A percentile compares a stretch with the other conserved stretches of the same genome.
These are phyloP conservation scores for Multifurca ochricompacta DNA, from an alignment of 768 basidiomycete genomes.

Conservation along the genomic window DNA sequence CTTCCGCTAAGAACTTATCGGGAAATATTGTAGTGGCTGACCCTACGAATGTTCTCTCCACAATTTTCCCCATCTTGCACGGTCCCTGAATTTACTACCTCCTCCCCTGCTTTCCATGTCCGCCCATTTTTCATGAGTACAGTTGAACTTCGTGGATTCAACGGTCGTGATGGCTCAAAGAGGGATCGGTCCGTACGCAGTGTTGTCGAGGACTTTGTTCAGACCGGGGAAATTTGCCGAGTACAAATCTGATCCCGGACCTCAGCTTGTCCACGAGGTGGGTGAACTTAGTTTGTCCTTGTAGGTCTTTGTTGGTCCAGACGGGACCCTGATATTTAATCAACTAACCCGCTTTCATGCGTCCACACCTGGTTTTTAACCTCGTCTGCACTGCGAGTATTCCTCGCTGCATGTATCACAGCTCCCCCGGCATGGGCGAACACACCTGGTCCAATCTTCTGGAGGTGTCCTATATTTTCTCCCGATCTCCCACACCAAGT, in stretches of 20 bases:
- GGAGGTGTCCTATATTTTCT: background rate
- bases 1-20: background rate
- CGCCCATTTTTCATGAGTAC: background rate
- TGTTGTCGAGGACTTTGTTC: constrained; percentile 15
- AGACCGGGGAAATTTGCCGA: constrained; percentile 7
- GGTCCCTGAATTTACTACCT: background rate
- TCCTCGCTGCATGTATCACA: background rate
- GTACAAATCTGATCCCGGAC: constrained; percentile 11
- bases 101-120: background rate
- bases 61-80: constrained; percentile 1
- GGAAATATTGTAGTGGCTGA: background rate
- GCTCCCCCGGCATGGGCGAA: background rate
- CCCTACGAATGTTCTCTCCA: background rate
- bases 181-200: background rate
- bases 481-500: background rate
- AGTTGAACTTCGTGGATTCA: background rate
- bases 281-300: constrained; percentile 5
- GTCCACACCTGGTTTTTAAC: constrained; percentile 5
- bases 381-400: background rate
- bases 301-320: constrained; percentile 11
- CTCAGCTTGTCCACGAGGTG: constrained; percentile 9
- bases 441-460: background rate
- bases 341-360: background rate
- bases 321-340: constrained; percentile 10
- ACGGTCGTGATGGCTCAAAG: background rate